Evolutionary conservation across 352 stramenopile species (phyloP).

Genomic region (Phytophthora idaei): DNA sequence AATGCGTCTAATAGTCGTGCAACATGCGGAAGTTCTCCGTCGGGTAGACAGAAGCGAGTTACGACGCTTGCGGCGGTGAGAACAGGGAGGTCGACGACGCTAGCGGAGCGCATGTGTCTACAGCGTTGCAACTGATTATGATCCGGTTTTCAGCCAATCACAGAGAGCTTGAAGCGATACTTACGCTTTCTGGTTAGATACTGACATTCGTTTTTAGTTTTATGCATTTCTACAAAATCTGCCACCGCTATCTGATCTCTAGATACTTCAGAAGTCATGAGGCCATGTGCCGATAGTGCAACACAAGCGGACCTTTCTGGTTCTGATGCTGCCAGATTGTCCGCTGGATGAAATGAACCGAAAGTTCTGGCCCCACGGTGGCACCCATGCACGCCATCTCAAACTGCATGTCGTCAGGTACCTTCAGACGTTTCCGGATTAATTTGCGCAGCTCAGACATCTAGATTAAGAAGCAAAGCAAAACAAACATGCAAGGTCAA

Average conservation of each 20-base stretch:
- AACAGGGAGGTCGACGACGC: constrained; percentile 13
- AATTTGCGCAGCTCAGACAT: constrained; percentile 70
- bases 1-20: constrained; percentile 26
- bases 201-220: not conserved
- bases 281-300: constrained; percentile 52
- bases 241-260: not conserved
- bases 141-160: constrained; percentile 19
- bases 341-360: constrained; percentile 65
- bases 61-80: constrained; percentile 21
- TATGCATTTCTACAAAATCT: constrained; percentile 9
- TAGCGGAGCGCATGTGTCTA: constrained; percentile 5
- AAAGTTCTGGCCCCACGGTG: constrained; percentile 67
- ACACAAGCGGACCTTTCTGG: constrained; percentile 46
- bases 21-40: constrained; percentile 16
- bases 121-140: constrained; percentile 6
- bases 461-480: constrained; percentile 15
- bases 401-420: constrained; percentile 41
- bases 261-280: constrained; percentile 14
- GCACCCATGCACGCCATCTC: constrained; percentile 65
- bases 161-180: too few relatives aligned
- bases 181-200: not conserved
- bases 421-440: constrained; percentile 39
- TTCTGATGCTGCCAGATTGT: constrained; percentile 71
- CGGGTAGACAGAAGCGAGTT: constrained; percentile 19
- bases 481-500: not conserved